Conservation (phyloP, 768 basidiomycete species). For the Tylopilus felleus region DNA sequence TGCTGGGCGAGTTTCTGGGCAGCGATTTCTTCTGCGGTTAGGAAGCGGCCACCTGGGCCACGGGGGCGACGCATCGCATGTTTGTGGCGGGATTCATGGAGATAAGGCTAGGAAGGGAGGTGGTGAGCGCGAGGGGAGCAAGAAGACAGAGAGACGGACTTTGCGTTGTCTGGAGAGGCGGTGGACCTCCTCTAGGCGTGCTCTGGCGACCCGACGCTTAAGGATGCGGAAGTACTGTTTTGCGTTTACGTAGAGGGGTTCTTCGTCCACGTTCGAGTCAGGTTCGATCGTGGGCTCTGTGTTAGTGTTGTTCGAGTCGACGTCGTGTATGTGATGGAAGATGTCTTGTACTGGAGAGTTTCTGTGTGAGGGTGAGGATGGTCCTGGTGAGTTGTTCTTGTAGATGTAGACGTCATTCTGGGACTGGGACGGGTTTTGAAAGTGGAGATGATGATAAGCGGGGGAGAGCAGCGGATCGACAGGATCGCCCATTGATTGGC, state of each 20-base stretch:
- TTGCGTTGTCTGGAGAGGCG: constrained; percentile 91
- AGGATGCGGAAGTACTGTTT: constrained; percentile 99
- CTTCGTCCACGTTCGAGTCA: constrained; percentile 70
- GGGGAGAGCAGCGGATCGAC: constrained; percentile 62
- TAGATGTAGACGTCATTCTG: constrained; percentile 31
- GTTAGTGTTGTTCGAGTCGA: constrained; percentile 4
- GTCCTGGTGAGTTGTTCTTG: constrained; percentile 31
- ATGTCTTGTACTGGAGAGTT: constrained; percentile 29
- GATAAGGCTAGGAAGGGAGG: constrained; percentile 68
- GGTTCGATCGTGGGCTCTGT: constrained; percentile 30
- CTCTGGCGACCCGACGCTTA: constrained; percentile 88
- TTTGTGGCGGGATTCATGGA: constrained; percentile 96
- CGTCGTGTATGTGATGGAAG: constrained; percentile 31
- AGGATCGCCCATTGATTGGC: constrained; percentile 54
- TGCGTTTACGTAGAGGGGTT: constrained; percentile 98
- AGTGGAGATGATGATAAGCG: constrained; percentile 48
- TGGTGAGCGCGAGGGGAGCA: constrained; percentile 3
- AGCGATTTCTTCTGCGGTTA: constrained; percentile 94
- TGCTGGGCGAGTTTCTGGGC: constrained; percentile 57
- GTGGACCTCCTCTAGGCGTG: constrained; percentile 91
- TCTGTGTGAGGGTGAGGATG: constrained; percentile 29
- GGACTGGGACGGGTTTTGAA: constrained; percentile 22
- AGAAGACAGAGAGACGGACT: constrained; percentile 40
- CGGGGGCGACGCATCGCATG: constrained; percentile 97
- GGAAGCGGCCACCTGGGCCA: constrained; percentile 95